Evolutionary conservation across 257 asterid species (phyloP), one percentile per base, ranked within the genome.

Genomic region (Cynanchum wilfordii): DNA sequence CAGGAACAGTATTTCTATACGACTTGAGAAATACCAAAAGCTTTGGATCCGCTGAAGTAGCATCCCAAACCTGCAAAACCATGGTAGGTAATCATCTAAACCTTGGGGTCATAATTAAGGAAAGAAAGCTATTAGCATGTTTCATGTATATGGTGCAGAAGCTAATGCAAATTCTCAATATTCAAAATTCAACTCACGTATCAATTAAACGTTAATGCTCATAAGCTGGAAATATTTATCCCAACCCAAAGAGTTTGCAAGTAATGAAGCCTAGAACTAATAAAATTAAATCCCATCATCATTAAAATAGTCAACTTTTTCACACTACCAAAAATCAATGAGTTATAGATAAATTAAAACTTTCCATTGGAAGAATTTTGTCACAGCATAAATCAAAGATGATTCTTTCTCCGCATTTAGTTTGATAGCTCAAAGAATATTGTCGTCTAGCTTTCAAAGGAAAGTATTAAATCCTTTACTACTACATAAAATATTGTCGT

Each of bases 21-120:
- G 99, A 91, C 84, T 94, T 94, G 66, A 94, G 88, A 81, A 68
- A 91, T n/a, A 94, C 99, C 86, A 94, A 82, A 70, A 91, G 88
- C 86, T 94, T 94, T 12, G 98, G 98, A 76, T 91, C 99, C 25
- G 91, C 51, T 33, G 99, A 78, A 78, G 99, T 94, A 59, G 99
- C 98, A 80, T 94, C 99, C 99, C 99, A 94, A 24, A 94, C 97
- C 99, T 94, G 77, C 29, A 81, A 79, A 36, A 62, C 42, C 72
- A 81, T 52, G 72, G 72, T 50, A 20, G 68, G 64, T 6, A 74
- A 68, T 67, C 60, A 78, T 67, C 29, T 52, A 22, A 51, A 36
- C 57, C n/a, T 17, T 4, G 17, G 24, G 54, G 12, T 22, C 15
- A 71, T 33, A 45, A 71, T 38, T 40, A 71, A 56, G 72, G 62